These are phyloP conservation scores for Didymella glomerata DNA, from an alignment of 2,329 filamentous ascomycete genomes.

Conservation along the genomic window DNA sequence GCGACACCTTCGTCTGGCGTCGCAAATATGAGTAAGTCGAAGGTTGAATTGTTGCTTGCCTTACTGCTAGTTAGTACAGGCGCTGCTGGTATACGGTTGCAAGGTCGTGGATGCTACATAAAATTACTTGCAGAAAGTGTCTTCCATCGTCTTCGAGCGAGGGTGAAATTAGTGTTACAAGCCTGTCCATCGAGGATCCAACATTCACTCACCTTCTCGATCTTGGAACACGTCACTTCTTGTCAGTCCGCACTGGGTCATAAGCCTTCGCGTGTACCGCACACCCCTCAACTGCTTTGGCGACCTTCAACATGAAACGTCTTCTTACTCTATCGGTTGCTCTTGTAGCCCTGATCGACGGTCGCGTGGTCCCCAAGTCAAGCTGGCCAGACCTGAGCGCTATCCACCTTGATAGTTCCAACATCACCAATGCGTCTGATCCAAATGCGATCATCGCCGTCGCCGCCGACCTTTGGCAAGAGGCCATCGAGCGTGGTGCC, in stretches of 20 bases:
- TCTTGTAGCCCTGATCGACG: neutral
- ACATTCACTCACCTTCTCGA: neutral
- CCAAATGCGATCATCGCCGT: neutral
- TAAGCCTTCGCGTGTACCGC: neutral
- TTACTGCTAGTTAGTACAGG: neutral
- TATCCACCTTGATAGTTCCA: neutral
- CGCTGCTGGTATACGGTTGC: slow-evolving; percentile 4
- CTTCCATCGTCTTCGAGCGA: neutral
- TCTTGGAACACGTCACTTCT: neutral
- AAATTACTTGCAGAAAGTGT: neutral
- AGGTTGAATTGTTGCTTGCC: neutral
- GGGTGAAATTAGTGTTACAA: neutral
- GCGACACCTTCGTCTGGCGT: slow-evolving; percentile 1
- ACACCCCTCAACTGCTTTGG: neutral
- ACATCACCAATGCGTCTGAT: neutral
- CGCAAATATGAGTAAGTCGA: neutral
- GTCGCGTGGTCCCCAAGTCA: neutral
- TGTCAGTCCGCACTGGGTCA: no score
- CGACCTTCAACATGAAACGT: neutral
- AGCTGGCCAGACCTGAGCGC: neutral
- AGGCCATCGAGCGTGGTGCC: slow-evolving; percentile 14
- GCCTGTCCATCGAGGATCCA: neutral
- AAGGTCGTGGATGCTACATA: neutral
- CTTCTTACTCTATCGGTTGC: neutral
- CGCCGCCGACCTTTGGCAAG: neutral